Percentiles rank a stretch among this genome's conserved stretches.
phyloP scores from a whole-genome alignment of 306 rosid species.

The Prunus armeniaca region DNA sequence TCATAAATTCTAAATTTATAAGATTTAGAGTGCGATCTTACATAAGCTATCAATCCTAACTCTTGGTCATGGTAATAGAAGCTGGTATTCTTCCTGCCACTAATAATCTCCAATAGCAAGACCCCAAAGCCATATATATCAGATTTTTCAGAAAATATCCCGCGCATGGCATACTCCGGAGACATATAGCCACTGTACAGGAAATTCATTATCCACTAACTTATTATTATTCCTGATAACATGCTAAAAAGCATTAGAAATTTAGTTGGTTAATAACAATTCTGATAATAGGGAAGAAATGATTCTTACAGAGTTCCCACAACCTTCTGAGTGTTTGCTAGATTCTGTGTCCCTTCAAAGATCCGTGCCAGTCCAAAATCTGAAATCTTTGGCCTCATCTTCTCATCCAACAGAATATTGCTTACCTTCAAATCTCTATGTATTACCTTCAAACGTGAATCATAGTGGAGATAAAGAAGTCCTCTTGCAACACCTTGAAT shows the following conservation, averaged over 20 bases:
- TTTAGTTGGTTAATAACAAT: background rate
- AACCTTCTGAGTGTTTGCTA: slow-evolving; percentile 23
- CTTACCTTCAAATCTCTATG: slow-evolving; percentile 27
- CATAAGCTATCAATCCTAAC: slow-evolving; percentile 22
- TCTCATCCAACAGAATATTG: slow-evolving; percentile 26
- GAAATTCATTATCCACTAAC: background rate
- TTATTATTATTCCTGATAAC: background rate
- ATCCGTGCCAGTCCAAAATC: slow-evolving; percentile 31
- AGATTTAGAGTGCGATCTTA: slow-evolving; percentile 4
- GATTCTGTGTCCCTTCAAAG: slow-evolving; percentile 1
- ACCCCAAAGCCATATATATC: slow-evolving; percentile 33
- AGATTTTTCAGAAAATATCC: slow-evolving; percentile 24
- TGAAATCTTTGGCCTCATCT: slow-evolving; percentile 33
- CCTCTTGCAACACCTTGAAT: slow-evolving; percentile 22
- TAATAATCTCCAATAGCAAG: slow-evolving; percentile 26
- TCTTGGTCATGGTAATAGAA: slow-evolving; percentile 2
- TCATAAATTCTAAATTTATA: background rate
- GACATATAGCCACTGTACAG: slow-evolving; percentile 32
- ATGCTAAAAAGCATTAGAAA: background rate
- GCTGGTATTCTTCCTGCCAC: slow-evolving; percentile 29
- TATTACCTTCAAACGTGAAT: slow-evolving; percentile 22
- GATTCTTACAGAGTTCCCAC: slow-evolving; percentile 31
- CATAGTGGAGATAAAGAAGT: slow-evolving; percentile 29
- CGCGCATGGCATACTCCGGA: slow-evolving; percentile 23
- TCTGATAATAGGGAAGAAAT: background rate